A percentile compares a stretch with the other conserved stretches of the same genome.
Evolutionary conservation across 129 eudicot genomes (phyloP).

Genomic region (Lactuca sativa): DNA sequence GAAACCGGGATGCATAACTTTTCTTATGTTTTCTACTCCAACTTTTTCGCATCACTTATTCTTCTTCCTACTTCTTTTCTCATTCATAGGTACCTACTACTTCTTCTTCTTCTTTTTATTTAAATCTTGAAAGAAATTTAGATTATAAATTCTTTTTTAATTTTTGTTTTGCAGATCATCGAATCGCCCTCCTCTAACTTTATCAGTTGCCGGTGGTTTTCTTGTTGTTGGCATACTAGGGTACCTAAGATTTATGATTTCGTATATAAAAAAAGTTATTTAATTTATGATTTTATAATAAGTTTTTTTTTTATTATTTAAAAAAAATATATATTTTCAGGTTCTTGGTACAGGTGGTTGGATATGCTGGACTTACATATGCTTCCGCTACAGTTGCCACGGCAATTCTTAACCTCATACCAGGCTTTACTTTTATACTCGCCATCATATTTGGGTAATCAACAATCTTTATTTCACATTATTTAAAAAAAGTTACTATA

Average conservation of each 20-base stretch:
- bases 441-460: constrained; percentile 58
- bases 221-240: constrained; percentile 58
- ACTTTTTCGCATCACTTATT: constrained; percentile 39
- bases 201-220: constrained; percentile 39
- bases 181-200: constrained; percentile 37
- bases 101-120: neutral
- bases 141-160: neutral
- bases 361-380: constrained; percentile 43
- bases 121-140: neutral
- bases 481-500: neutral
- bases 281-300: no score
- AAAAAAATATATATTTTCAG: constrained; percentile 19
- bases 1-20: constrained; percentile 57
- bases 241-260: constrained; percentile 27
- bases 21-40: constrained; percentile 52
- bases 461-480: neutral
- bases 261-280: neutral
- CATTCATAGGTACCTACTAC: constrained; percentile 24
- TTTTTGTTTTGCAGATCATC: constrained; percentile 37
- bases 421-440: constrained; percentile 60
- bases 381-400: constrained; percentile 53
- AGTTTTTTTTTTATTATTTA: neutral
- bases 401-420: constrained; percentile 57
- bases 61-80: constrained; percentile 44
- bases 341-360: constrained; percentile 50